Evolutionary conservation across 1,284 basidiomycete species (phyloP).

Genomic region (Malassezia furfur): DNA sequence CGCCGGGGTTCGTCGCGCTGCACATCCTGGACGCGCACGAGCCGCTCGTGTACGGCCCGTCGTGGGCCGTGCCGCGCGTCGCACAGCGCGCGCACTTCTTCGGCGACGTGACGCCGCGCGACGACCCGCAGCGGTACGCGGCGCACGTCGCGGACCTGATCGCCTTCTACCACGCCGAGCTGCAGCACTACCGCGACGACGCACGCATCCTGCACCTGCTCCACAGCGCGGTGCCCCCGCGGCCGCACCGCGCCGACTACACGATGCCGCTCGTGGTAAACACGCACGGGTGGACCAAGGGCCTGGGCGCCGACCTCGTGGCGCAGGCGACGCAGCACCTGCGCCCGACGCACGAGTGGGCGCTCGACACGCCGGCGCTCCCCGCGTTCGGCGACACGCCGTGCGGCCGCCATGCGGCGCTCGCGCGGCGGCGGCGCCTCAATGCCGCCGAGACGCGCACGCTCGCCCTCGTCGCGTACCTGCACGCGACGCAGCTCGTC

Average conservation of each 20-base stretch:
- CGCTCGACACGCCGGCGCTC: conserved; percentile 30
- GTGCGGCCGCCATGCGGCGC: conserved; percentile 7
- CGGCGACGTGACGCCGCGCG: conserved; percentile 67
- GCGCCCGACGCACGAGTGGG: conserved; percentile 61
- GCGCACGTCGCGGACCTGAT: conserved; percentile 61
- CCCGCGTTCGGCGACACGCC: conserved; percentile 1
- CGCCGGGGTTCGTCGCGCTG: conserved; percentile 72
- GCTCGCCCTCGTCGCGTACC: conserved; percentile 24
- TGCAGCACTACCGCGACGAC: conserved; percentile 11
- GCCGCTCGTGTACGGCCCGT: conserved; percentile 21
- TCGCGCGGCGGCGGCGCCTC: conserved; percentile 18
- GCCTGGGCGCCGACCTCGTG: conserved; percentile 74
- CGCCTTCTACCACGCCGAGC: conserved; percentile 52
- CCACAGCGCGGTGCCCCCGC: background rate
- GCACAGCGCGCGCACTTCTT: conserved; percentile 72
- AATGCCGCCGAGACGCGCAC: conserved; percentile 27
- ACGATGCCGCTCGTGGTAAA: conserved; percentile 72
- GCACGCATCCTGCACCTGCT: background rate
- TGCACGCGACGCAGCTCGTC: conserved; percentile 28
- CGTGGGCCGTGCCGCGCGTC: conserved; percentile 52
- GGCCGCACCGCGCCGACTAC: background rate
- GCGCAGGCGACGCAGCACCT: conserved; percentile 61
- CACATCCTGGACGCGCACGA: conserved; percentile 54
- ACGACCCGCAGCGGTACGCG: conserved; percentile 71
- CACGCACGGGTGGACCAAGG: conserved; percentile 94